Evolutionary conservation across 2,329 filamentous ascomycete species (phyloP).

Genomic region (Exophiala spinifera): DNA sequence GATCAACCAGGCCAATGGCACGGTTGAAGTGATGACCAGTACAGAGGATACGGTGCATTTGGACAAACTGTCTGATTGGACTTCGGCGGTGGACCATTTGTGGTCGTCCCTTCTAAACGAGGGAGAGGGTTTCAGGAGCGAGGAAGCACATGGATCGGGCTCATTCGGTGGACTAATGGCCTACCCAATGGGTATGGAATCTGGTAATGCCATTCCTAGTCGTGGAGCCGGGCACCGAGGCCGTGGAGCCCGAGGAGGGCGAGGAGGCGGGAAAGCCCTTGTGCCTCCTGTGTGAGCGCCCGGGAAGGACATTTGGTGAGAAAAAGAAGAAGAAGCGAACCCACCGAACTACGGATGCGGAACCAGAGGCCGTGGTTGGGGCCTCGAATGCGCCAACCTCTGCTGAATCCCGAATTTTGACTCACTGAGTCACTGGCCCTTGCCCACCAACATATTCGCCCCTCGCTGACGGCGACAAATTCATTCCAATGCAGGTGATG

Average conservation of each 20-base stretch:
- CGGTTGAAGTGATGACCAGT: conserved; percentile 71
- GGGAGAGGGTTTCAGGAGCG: conserved; percentile 62
- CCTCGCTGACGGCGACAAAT: too few species aligned
- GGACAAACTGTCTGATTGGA: conserved; percentile 70
- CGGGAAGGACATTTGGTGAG: too few species aligned
- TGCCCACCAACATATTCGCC: too few species aligned
- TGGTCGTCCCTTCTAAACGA: conserved; percentile 73
- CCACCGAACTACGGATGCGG: neutral
- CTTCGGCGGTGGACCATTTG: conserved; percentile 64
- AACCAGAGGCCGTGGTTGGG: neutral
- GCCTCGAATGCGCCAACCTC: neutral
- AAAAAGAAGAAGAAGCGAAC: neutral
- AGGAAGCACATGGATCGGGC: conserved; percentile 36
- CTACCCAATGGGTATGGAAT: conserved; percentile 15
- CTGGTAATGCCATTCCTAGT: conserved; percentile 18
- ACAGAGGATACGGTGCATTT: conserved; percentile 59
- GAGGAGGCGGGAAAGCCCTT: conserved; percentile 19
- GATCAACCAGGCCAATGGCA: conserved; percentile 84
- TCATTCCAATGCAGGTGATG: neutral
- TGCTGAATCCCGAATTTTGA: too few species aligned
- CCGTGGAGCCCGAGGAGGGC: conserved; percentile 8
- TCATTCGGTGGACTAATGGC: conserved; percentile 10
- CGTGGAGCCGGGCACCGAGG: conserved; percentile 16
- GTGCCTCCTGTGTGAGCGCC: neutral
- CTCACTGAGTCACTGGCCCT: too few species aligned